phyloP scores from a whole-genome alignment of 345 rosid species.

The Sonneratia alba region DNA sequence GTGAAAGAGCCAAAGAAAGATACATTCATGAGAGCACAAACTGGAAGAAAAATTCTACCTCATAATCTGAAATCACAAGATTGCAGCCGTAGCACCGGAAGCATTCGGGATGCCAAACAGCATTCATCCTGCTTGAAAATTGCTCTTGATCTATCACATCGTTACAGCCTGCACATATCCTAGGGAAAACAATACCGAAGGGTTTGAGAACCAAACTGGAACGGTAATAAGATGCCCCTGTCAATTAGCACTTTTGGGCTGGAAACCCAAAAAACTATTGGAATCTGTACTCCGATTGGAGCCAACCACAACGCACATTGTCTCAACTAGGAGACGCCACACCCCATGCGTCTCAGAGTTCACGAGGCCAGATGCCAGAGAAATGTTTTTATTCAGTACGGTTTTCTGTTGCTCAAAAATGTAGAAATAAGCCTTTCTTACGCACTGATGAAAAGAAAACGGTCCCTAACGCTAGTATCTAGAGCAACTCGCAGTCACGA shows the following conservation, averaged over 20 bases:
- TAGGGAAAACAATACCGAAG: slow-evolving; percentile 13
- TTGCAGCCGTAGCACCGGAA: slow-evolving; percentile 76
- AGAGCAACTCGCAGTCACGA: not conserved
- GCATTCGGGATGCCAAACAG: slow-evolving; percentile 95
- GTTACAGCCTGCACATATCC: slow-evolving; percentile 95
- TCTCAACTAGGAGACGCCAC: not conserved
- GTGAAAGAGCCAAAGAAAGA: not conserved
- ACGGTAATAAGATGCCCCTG: too few relatives aligned
- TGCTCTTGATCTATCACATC: slow-evolving; percentile 79
- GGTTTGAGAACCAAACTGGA: not conserved
- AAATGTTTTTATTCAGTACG: not conserved
- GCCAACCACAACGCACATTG: not conserved
- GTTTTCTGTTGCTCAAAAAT: not conserved
- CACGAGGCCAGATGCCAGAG: not conserved
- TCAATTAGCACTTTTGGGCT: too few relatives aligned
- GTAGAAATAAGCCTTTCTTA: not conserved
- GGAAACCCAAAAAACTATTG: too few relatives aligned
- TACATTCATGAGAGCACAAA: not conserved
- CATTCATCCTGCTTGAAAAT: slow-evolving; percentile 61
- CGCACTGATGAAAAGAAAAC: not conserved
- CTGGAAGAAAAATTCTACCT: slow-evolving; percentile 35
- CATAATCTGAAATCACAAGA: slow-evolving; percentile 72
- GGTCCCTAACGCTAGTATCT: not conserved
- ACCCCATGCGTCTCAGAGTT: not conserved
- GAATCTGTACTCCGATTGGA: not conserved